Base-by-base conservation (phyloP, 1,284 basidiomycete genomes). In the Sporisorium reilianum region DNA sequence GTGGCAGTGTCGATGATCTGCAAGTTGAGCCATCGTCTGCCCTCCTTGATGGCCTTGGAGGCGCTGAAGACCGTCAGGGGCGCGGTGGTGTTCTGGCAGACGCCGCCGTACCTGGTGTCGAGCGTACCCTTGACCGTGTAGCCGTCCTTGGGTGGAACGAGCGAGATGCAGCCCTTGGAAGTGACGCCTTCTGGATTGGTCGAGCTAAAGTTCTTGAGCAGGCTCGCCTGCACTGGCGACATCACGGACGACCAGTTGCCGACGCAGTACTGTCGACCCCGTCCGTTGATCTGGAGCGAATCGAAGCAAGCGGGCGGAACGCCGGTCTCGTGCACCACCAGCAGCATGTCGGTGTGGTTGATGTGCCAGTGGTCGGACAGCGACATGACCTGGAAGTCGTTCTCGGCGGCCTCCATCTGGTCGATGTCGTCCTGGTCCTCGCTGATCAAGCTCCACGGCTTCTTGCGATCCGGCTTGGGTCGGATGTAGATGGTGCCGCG, bases 311-410 rank as follows among this genome's bases (percentile, higher is more conserved):
- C 75, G 1, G 75, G 75, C 8, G 75, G 75, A 2, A 74, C 70
- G 5, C 75, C 75, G 4, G 71, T 75, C 61, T 73, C 64, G 42
- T 77, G 75, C 2, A 77, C 75, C 5, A 55, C 54, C 32, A 74
- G 16, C 42, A 74, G 52, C 71, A 77, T 73, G 30, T 74, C 60
- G 3, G 64, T 74, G 36, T 73, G 71, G 25, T 69, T 71, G 55
- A 77, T 64, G 57, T 77, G 75, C 75, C 75, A 77, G n/a, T 77
- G 66, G 32, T 77, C 75, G 1, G 70, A 67, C 5, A 67, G 50
- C 56, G 41, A 22, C 59, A 73, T 56, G 50, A 74, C 38, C 52
- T 70, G 58, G 25, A 55, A 70, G 40, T 77, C 59, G 23, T 55
- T 32, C 66, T 77, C 75, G 25, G 75, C 75, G 0, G 57, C 66